Conservation (phyloP, 2,329 filamentous ascomycete genomes). For the Chlorencoelia australis region DNA sequence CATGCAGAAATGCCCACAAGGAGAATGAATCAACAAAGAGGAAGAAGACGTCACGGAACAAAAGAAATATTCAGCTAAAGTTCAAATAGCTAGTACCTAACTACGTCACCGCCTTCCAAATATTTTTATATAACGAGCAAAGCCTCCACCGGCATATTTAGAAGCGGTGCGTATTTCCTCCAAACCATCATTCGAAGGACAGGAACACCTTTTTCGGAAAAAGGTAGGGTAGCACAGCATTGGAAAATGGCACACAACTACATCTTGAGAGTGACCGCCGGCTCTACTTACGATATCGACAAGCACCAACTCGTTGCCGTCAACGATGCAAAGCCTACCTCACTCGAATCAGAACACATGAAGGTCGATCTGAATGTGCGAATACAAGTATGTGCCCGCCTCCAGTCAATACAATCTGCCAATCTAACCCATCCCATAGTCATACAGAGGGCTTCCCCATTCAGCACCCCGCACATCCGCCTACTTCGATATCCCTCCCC, state of each 20-base stretch:
- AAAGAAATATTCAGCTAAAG: no score
- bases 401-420: slow-evolving; percentile 18
- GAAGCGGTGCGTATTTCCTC: no score
- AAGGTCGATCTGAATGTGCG: slow-evolving; percentile 64
- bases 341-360: slow-evolving; percentile 53
- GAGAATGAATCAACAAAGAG: no score
- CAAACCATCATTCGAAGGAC: no score
- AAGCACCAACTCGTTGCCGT: slow-evolving; percentile 67
- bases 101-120: no score
- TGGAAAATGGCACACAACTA: slow-evolving; percentile 57
- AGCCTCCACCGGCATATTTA: no score
- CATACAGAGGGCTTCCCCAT: slow-evolving; percentile 59
- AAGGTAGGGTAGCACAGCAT: no score
- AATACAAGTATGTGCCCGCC: slow-evolving; percentile 50
- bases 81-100: no score
- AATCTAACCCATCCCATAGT: slow-evolving; percentile 19
- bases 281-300: slow-evolving; percentile 61
- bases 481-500: slow-evolving; percentile 66
- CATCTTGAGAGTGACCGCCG: slow-evolving; percentile 72
- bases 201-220: no score
- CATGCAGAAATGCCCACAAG: no score
- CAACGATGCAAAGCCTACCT: slow-evolving; percentile 55
- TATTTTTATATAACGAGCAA: no score
- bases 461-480: slow-evolving; percentile 57
- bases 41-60: no score